Percentiles rank a stretch among this genome's conserved stretches.
Evolutionary conservation across 2,329 filamentous ascomycete species (phyloP).

Genomic region (Hypoxylon sp.): DNA sequence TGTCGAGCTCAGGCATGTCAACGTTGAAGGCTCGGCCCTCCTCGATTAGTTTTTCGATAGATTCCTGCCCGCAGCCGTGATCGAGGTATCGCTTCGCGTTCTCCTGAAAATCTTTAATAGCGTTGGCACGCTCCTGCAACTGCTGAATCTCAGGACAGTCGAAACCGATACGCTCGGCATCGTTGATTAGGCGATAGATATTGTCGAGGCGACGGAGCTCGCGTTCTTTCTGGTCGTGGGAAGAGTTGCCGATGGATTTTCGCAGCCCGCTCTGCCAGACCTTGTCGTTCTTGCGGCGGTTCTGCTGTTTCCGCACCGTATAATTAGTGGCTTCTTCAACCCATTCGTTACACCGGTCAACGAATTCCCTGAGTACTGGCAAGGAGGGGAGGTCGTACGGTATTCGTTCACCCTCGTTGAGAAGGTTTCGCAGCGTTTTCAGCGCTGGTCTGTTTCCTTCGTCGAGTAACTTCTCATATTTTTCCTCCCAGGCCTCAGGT

Average conservation of each 20-base stretch:
- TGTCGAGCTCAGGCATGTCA: conserved; percentile 88
- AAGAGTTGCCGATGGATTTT: conserved; percentile 70
- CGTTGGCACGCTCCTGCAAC: conserved; percentile 84
- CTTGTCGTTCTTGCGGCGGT: conserved; percentile 93
- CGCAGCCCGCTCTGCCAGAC: conserved; percentile 79
- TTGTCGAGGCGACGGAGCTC: conserved; percentile 91
- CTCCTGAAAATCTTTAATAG: conserved; percentile 85
- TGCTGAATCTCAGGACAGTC: conserved; percentile 91
- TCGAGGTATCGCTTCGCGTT: conserved; percentile 78
- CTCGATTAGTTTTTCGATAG: conserved; percentile 93
- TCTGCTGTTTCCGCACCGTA: conserved; percentile 97
- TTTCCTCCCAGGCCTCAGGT: conserved; percentile 90
- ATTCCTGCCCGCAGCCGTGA: conserved; percentile 73
- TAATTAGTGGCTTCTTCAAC: conserved; percentile 97
- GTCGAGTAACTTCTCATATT: conserved; percentile 85
- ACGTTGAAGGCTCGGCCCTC: conserved; percentile 90
- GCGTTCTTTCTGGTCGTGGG: conserved; percentile 81
- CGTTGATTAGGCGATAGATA: conserved; percentile 83
- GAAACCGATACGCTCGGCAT: conserved; percentile 89
- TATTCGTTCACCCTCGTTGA: conserved; percentile 96
- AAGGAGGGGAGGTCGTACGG: conserved; percentile 89
- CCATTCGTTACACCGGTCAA: conserved; percentile 97
- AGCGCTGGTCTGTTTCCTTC: conserved; percentile 87
- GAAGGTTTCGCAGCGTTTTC: conserved; percentile 83
- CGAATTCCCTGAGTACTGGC: conserved; percentile 84